These are phyloP conservation scores for Colletotrichum cereale DNA, from an alignment of 2,329 filamentous ascomycete species.

Conservation along the genomic window DNA sequence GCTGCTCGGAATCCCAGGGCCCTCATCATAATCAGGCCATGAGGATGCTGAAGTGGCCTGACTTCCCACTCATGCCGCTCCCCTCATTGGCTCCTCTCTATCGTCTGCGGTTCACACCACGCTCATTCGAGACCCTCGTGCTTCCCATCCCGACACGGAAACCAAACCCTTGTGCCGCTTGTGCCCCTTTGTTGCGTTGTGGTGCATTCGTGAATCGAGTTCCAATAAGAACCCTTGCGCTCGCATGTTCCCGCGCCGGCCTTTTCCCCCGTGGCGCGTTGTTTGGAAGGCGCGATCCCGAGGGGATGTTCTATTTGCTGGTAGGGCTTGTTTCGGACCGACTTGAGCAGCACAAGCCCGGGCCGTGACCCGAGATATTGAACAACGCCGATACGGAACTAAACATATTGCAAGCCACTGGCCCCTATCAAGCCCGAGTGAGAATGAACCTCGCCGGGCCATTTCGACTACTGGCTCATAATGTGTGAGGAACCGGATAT, in stretches of 20 bases:
- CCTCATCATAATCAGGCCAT: slow-evolving; percentile 41
- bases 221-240: slow-evolving; percentile 5
- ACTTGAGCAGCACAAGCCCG: background rate
- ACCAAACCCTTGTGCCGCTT: background rate
- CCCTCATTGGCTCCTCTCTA: slow-evolving; percentile 35
- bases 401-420: background rate
- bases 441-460: background rate
- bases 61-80: slow-evolving; percentile 31
- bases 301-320: background rate
- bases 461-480: background rate
- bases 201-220: background rate
- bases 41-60: slow-evolving; percentile 38
- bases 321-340: background rate
- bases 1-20: slow-evolving; percentile 22
- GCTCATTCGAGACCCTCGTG: slow-evolving; percentile 26
- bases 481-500: background rate
- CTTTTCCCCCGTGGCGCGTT: background rate
- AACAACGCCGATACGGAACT: background rate
- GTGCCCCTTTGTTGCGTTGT: background rate
- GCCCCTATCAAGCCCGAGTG: background rate
- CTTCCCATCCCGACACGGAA: background rate
- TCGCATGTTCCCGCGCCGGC: slow-evolving; percentile 2
- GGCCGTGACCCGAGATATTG: background rate
- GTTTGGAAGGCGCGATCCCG: background rate
- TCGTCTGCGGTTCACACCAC: slow-evolving; percentile 34